phyloP scores from a whole-genome alignment of 768 basidiomycete genomes.

The Boletus rex-veris region DNA sequence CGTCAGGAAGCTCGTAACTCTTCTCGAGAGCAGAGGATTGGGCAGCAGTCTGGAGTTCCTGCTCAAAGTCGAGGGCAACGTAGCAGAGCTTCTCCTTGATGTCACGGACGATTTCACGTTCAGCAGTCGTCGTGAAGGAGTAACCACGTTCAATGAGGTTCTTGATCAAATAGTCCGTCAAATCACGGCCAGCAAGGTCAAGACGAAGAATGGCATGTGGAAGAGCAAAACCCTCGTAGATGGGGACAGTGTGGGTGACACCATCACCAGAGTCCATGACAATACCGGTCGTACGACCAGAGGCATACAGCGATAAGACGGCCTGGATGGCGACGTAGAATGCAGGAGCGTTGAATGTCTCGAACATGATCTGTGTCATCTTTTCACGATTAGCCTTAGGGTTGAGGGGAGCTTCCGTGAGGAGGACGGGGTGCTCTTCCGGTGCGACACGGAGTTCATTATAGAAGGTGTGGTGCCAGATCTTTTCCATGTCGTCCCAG shows the following conservation, averaged over 20 bases:
- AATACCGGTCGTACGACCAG: slow-evolving; percentile 92
- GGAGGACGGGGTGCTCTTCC: slow-evolving; percentile 70
- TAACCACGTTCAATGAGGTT: slow-evolving; percentile 89
- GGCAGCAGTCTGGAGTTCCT: slow-evolving; percentile 88
- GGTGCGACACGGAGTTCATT: slow-evolving; percentile 77
- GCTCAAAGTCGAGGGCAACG: slow-evolving; percentile 91
- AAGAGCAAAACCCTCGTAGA: slow-evolving; percentile 91
- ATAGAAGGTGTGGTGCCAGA: slow-evolving; percentile 97
- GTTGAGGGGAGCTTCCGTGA: slow-evolving; percentile 72
- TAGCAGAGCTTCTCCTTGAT: slow-evolving; percentile 95
- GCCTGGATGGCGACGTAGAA: slow-evolving; percentile 77
- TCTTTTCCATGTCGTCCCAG: slow-evolving; percentile 99
- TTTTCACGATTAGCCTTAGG: slow-evolving; percentile 72
- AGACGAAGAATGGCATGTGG: slow-evolving; percentile 92
- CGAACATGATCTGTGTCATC: slow-evolving; percentile 80
- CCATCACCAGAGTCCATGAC: slow-evolving; percentile 96
- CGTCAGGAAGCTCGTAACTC: slow-evolving; percentile 89
- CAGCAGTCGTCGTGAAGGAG: slow-evolving; percentile 89
- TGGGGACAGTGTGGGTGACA: slow-evolving; percentile 94
- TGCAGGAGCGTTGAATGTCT: slow-evolving; percentile 72
- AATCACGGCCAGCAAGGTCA: slow-evolving; percentile 89
- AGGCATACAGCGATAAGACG: slow-evolving; percentile 80
- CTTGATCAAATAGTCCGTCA: slow-evolving; percentile 83
- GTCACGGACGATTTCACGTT: slow-evolving; percentile 92
- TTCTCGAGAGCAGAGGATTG: slow-evolving; percentile 89